Evolutionary conservation across 805 yeast genomes (phyloP), one percentile per base, ranked within the genome.

Genomic region (Candida pini): DNA sequence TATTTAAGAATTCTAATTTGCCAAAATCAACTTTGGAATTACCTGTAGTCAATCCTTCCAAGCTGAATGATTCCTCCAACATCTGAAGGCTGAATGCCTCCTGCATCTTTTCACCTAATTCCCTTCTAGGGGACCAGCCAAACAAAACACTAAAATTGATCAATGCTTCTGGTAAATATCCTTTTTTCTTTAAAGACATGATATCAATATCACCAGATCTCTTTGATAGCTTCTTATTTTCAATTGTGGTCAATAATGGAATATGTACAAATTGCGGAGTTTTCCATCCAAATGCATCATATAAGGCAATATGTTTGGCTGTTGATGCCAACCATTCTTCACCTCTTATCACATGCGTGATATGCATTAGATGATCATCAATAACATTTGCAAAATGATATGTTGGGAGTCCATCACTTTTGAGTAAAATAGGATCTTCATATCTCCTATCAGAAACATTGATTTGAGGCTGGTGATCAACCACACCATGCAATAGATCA

Each of bases 271-370:
- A 92, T 14, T 68, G 51, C 0, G 99, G 98, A 1, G 82, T 76
- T 0, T 51, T 44, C 97, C 97, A 90, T 0, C 84, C 86, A 53
- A 90, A 81, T 0, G 96, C 95, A 13, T 70, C 48, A 54, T 92
- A 94, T 33, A 92, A 56, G 0, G 96, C 90, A 30, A 88, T 69
- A 51, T 92, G 98, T 49, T 89, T 90, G 2, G 97, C 96, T 0
- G 98, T 92, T 0, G 97, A 86, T 1, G 95, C 83, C 9, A 92
- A 63, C 98, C 99, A 92, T 57, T 92, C 98, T 53, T 92, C 98
- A 22, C 99, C 99, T 46, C 99, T 69, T 5, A 92, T 78, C 7
- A 92, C 98, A 58, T 92, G 97, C 0, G 96, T 84, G 28, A 92
- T 83, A 30, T 76, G 58, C 98, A 92, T 92, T 30, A 84, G 62